Base-by-base conservation (phyloP, 495 filamentous ascomycete genomes). In the Aspergillus saccharolyticus region DNA sequence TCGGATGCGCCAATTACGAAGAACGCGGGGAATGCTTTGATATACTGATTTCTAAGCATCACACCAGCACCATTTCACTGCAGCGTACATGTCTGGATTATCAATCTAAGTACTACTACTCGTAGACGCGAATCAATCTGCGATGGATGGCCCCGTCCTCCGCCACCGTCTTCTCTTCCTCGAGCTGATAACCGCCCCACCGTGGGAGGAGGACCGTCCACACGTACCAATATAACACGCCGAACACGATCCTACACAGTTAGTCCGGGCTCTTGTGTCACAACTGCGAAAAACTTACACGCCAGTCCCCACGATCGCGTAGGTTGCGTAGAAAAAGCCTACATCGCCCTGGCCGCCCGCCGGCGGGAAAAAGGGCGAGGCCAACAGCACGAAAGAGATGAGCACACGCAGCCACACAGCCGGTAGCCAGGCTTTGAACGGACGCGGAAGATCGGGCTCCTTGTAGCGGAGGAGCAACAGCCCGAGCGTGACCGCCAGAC, bases 221-320 rank as follows among this genome's bases (percentile, higher is more conserved):
- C 50, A 89, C 59, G 58, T 87, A 83, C 87, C 87, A 90, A 67
- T 90, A 90, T 0, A 85, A 5, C 10, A 85, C 67, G 0, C 78
- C 85, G 52, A 86, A 84, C 3, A 80, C 15, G 24, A 89, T 70
- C 59, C 85, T 88, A 54, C 17, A 2, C 9, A 12, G 14, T 62
- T 22, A 64, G 62, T 48, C 20, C 19, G 55, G 44, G 20, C 17
- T n/a, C 25, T 4, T 28, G 25, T 4, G 8, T 42, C 14, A 17
- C 15, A 42, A 2, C 24, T 5, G 54, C 9, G 28, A 8, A 5
- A 45, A 14, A 83, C 87, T 80, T 74, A 89, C 87, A 88, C 78
- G 24, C 77, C 78, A 44, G 83, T 80, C 3, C 86, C 87, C 30
- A 90, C 87, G 62, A 90, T 72, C 1, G 87, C 87, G 74, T 90